These are phyloP conservation scores for Pugionium cornutum DNA, from an alignment of 345 rosid genomes.

Conservation along the genomic window DNA sequence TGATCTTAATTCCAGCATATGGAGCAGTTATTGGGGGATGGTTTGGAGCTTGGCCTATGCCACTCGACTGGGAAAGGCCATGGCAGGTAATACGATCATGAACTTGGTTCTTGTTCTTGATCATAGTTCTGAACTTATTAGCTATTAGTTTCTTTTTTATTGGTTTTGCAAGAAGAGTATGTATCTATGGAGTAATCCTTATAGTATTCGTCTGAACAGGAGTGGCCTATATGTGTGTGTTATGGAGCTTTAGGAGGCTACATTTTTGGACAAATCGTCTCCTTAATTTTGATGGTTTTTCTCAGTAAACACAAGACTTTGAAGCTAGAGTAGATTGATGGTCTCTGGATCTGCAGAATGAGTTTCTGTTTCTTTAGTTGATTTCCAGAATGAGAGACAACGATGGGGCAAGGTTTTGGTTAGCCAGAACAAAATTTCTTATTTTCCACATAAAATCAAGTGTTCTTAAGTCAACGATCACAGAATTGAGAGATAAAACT, in stretches of 20 bases:
- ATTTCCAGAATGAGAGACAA: conserved; percentile 24
- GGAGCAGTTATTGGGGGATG: conserved; percentile 87
- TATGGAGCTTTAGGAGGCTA: conserved; percentile 73
- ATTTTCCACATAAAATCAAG: conserved; percentile 7
- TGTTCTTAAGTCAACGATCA: conserved; percentile 13
- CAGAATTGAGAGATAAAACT: not conserved
- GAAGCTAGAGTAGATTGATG: conserved; percentile 31
- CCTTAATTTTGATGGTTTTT: conserved; percentile 38
- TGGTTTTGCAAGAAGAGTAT: not conserved
- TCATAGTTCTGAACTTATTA: not conserved
- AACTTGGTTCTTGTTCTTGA: conserved; percentile 2
- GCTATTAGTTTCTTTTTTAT: not conserved
- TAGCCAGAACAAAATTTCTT: conserved; percentile 1
- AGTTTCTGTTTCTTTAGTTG: conserved; percentile 18
- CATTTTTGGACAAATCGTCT: conserved; percentile 50
- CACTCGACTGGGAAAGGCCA: conserved; percentile 97
- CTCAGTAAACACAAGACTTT: conserved; percentile 32
- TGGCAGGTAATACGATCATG: conserved; percentile 69
- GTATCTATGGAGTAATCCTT: not conserved
- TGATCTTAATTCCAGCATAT: conserved; percentile 74
- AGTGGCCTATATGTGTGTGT: conserved; percentile 89
- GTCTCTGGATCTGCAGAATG: conserved; percentile 1
- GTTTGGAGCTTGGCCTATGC: conserved; percentile 99
- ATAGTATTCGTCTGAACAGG: conserved; percentile 43
- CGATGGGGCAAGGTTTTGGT: conserved; percentile 21